Evolutionary conservation across 805 yeast genomes (phyloP).

Genomic region (Candida germanica): DNA sequence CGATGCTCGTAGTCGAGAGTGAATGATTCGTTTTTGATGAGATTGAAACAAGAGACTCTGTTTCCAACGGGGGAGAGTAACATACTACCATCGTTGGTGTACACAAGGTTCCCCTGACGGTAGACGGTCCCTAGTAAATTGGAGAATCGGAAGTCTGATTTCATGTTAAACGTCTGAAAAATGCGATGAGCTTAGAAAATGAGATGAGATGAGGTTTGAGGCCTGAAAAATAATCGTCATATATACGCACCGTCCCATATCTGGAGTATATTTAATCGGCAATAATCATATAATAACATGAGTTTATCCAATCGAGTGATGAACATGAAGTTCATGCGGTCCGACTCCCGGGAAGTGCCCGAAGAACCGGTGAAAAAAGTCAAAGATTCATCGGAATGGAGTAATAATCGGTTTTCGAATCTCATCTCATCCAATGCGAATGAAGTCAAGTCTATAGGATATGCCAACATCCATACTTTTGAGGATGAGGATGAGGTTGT

Average conservation of each 20-base stretch:
- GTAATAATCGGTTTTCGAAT: conserved; percentile 30
- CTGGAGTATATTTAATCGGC: no score
- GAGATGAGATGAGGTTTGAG: no score
- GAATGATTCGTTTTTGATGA: conserved; percentile 77
- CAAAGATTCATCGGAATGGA: conserved; percentile 54
- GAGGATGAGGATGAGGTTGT: conserved; percentile 15
- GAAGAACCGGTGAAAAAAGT: conserved; percentile 35
- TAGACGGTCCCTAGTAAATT: conserved; percentile 94
- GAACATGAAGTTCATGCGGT: conserved; percentile 72
- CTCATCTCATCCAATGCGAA: conserved; percentile 22
- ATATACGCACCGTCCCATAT: no score
- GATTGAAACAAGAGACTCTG: conserved; percentile 83
- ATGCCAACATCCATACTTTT: conserved; percentile 35
- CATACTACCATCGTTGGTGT: conserved; percentile 80
- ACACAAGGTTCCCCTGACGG: conserved; percentile 84
- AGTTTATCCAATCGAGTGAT: conserved; percentile 62
- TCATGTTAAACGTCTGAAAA: no score
- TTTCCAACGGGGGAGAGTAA: conserved; percentile 93
- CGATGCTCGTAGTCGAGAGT: conserved; percentile 93
- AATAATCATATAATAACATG: conserved; percentile 15
- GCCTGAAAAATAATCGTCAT: no score
- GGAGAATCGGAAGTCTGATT: conserved; percentile 83
- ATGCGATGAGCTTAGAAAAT: no score
- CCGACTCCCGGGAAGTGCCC: conserved; percentile 28
- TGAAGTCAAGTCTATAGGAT: conserved; percentile 35